Percentiles rank a stretch among this genome's conserved stretches.
phyloP scores from a whole-genome alignment of 495 filamentous ascomycete genomes.

The Neurospora sp. region DNA sequence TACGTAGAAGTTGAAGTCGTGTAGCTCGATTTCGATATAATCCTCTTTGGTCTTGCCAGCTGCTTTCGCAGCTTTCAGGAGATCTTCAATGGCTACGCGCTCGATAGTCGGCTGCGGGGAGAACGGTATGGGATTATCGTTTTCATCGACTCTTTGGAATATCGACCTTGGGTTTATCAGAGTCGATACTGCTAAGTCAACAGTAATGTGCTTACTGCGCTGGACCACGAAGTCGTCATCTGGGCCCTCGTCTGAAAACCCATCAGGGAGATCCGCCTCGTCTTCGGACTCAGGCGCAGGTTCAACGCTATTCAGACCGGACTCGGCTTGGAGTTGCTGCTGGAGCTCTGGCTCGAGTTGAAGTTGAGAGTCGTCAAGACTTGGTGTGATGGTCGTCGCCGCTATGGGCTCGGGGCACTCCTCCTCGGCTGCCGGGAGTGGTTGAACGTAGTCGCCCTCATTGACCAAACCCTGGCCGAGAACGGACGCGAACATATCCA shows the following conservation, averaged over 20 bases:
- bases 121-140: slow-evolving; percentile 7
- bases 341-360: background rate
- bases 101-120: slow-evolving; percentile 14
- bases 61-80: slow-evolving; percentile 5
- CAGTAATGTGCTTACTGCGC: slow-evolving; percentile 5
- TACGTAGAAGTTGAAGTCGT: slow-evolving; percentile 44
- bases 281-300: background rate
- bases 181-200: slow-evolving; percentile 14
- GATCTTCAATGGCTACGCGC: slow-evolving; percentile 13
- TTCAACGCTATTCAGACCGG: background rate
- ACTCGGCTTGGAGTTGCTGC: background rate
- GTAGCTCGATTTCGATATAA: slow-evolving; percentile 36
- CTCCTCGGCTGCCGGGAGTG: background rate
- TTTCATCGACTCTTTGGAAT: background rate
- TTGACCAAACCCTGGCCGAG: background rate
- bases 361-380: background rate
- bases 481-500: background rate
- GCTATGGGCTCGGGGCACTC: background rate
- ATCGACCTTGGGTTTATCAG: slow-evolving; percentile 12
- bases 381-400: background rate
- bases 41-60: background rate
- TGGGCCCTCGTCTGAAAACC: background rate
- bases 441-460: background rate
- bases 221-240: slow-evolving; percentile 1
- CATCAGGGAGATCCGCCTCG: background rate